phyloP scores from a whole-genome alignment of 345 rosid genomes.

The Mallotus nudiflorus region DNA sequence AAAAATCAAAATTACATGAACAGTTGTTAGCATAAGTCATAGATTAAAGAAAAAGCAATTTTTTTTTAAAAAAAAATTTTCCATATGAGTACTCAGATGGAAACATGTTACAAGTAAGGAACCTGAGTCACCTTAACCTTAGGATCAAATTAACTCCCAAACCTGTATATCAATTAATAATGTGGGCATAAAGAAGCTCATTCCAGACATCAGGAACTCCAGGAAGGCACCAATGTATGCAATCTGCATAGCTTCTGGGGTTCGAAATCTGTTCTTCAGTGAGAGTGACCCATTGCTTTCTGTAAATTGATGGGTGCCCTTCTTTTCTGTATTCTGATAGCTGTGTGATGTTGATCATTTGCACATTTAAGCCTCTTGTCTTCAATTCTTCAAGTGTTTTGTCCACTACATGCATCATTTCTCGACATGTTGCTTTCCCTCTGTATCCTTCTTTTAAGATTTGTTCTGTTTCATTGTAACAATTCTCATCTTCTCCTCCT shows the following conservation, averaged over 20 bases:
- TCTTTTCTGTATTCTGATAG: conserved; percentile 80
- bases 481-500: conserved; percentile 46
- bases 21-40: too few species aligned
- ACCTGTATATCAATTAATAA: conserved; percentile 14
- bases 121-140: too few species aligned
- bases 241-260: conserved; percentile 72
- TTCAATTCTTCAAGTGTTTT: conserved; percentile 39
- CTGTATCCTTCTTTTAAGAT: conserved; percentile 48
- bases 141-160: too few species aligned
- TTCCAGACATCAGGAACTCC: conserved; percentile 97
- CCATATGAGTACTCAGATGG: neutral
- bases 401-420: conserved; percentile 56
- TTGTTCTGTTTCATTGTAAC: conserved; percentile 58
- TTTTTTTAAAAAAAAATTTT: neutral
- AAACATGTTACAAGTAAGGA: neutral
- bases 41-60: too few species aligned
- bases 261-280: conserved; percentile 46
- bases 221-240: conserved; percentile 94
- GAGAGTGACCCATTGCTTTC: conserved; percentile 69
- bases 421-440: conserved; percentile 51
- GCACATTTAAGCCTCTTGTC: conserved; percentile 49
- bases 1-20: too few species aligned
- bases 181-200: conserved; percentile 65
- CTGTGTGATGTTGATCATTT: conserved; percentile 74
- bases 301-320: conserved; percentile 66